Evolutionary conservation across 2,329 filamentous ascomycete species (phyloP), one percentile per base, ranked within the genome.

Genomic region (Tricladium varicosporioides): DNA sequence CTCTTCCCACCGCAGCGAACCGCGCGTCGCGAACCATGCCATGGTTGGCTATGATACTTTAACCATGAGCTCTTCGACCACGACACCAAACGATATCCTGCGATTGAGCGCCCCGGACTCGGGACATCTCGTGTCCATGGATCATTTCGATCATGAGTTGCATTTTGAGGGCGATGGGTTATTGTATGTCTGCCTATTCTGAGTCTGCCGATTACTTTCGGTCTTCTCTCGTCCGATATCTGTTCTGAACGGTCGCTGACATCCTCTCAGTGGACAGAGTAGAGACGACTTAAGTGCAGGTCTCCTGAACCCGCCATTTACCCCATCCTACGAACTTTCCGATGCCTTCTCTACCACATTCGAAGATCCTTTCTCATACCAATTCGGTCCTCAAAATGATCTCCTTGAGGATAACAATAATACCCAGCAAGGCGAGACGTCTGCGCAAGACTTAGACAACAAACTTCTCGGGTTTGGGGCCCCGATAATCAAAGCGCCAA

Each of bases 391-490:
- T 7, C 66, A 66, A 54, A 76, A 81, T 67, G 70, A 74, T 56
- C 62, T 65, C 22, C 70, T 77, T 55, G 70, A 67, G 14, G 59
- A 65, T 57, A 65, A 58, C 45, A 63, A 16, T 46, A 46, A 63
- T 45, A 51, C 53, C 16, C 53, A 62, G 45, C 62, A 65, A 44
- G 56, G 50, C 16, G 44, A 56, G 5, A 59, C 47, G 22, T 55
- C 54, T 19, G 22, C 61, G n/a, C 59, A 59, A 48, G 81, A 85
- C 61, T 79, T 83, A 14, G 84, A 87, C 67, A 84, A 85, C 67
- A 87, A 92, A 71, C 79, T 92, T 19, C 80, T 92, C n/a, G 83
- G 87, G 66, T 92, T 92, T 73, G 87, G 85, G 0, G 76, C 83
- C 10, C 82, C 86, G 1, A 76, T 80, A 32, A 77, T 85, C 65